phyloP scores from a whole-genome alignment of 2,329 filamentous ascomycete species.

The Botrytis fragariae region DNA sequence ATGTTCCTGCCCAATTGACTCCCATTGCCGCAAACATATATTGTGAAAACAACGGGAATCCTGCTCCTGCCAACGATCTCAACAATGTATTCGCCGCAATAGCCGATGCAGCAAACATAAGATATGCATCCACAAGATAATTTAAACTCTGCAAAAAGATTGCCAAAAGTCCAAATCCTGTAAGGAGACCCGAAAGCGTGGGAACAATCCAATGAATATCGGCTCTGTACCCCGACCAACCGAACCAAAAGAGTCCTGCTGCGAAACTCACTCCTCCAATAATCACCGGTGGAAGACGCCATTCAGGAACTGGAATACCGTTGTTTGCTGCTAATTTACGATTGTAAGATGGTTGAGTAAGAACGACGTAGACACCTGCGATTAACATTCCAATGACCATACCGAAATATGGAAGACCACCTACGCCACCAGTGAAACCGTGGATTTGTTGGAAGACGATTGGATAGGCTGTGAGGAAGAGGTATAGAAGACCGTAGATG shows the following conservation, averaged over 20 bases:
- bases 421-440: constrained; percentile 64
- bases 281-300: constrained; percentile 63
- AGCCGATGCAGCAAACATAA: constrained; percentile 64
- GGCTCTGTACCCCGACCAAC: constrained; percentile 57
- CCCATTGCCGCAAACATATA: constrained; percentile 66
- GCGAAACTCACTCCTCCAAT: constrained; percentile 59
- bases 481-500: constrained; percentile 76
- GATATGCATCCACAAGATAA: constrained; percentile 75
- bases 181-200: constrained; percentile 58
- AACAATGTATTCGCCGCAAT: constrained; percentile 81
- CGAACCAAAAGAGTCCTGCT: constrained; percentile 72
- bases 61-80: constrained; percentile 72
- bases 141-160: constrained; percentile 81
- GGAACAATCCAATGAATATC: constrained; percentile 65
- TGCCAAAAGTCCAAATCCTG: constrained; percentile 75
- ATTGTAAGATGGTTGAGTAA: constrained; percentile 64
- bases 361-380: constrained; percentile 62
- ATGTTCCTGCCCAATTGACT: constrained; percentile 60
- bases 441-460: constrained; percentile 76
- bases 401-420: constrained; percentile 80
- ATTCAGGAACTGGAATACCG: constrained; percentile 62
- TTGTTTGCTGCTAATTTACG: constrained; percentile 67
- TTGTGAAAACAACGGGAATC: constrained; percentile 74
- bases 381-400: constrained; percentile 73
- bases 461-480: constrained; percentile 82